A percentile compares a stretch with the other conserved stretches of the same genome.
Conservation (phyloP, 257 asterid species). For the Plantago major region DNA sequence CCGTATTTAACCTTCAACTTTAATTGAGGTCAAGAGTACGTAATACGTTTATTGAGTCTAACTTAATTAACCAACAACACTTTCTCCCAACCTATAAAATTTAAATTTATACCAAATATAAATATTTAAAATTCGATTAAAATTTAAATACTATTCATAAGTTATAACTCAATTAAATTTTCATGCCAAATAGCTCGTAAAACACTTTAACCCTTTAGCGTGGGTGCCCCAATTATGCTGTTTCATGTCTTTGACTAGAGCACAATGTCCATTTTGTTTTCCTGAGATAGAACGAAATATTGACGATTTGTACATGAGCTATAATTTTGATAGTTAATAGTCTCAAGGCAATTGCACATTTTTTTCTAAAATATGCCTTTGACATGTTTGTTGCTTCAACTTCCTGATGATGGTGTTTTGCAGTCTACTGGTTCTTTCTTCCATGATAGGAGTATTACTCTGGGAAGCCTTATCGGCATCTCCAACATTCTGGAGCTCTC, state of each 20-base stretch:
- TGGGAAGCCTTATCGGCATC: slow-evolving; percentile 67
- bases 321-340: not conserved
- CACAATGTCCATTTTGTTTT: slow-evolving; percentile 19
- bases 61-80: too few species aligned
- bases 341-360: not conserved
- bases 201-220: slow-evolving; percentile 43
- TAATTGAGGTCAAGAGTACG: too few species aligned
- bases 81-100: too few species aligned
- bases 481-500: slow-evolving; percentile 61
- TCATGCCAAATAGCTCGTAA: too few species aligned
- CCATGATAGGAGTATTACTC: slow-evolving; percentile 60
- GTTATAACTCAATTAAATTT: too few species aligned
- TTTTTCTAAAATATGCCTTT: not conserved
- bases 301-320: too few species aligned
- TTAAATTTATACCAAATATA: too few species aligned
- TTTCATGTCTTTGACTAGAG: slow-evolving; percentile 29
- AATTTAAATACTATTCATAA: too few species aligned
- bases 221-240: slow-evolving; percentile 41
- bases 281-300: slow-evolving; percentile 2
- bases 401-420: slow-evolving; percentile 15
- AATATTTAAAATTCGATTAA: too few species aligned
- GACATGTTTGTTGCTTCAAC: too few species aligned
- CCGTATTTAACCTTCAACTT: too few species aligned
- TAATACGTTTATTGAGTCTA: too few species aligned
- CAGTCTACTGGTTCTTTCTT: slow-evolving; percentile 80